A percentile compares a stretch with the other conserved stretches of the same genome.
Conservation (phyloP, 2,329 filamentous ascomycete genomes). For the Ascosphaera pollenicola region DNA sequence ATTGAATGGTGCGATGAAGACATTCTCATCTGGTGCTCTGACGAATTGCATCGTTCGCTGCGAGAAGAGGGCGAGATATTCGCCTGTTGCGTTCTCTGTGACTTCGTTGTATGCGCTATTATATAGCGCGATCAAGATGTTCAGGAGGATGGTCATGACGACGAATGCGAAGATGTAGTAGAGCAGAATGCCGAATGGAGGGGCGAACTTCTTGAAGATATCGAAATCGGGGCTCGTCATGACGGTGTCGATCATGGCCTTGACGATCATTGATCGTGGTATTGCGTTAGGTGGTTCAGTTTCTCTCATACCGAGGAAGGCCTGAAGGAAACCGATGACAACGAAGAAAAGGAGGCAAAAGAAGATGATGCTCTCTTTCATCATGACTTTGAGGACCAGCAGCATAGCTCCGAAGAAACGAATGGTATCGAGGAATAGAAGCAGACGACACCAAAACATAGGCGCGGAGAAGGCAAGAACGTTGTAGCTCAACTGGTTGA, state of each 20-base stretch:
- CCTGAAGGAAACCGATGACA: constrained; percentile 61
- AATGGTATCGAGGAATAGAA: constrained; percentile 83
- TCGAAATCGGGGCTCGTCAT: constrained; percentile 82
- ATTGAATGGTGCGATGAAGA: constrained; percentile 89
- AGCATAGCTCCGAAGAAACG: constrained; percentile 97
- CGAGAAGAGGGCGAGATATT: constrained; percentile 81
- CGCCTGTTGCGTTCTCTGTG: constrained; percentile 77
- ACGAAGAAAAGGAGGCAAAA: constrained; percentile 77
- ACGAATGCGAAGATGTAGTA: constrained; percentile 98
- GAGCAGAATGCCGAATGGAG: constrained; percentile 79
- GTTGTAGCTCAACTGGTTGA: constrained; percentile 75
- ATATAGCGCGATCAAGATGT: constrained; percentile 92
- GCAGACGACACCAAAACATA: constrained; percentile 86
- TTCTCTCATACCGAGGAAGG: constrained; percentile 77
- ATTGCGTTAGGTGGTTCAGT: constrained; percentile 44
- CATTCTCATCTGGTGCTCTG: constrained; percentile 90
- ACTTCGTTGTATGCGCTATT: constrained; percentile 94
- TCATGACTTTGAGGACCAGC: constrained; percentile 86
- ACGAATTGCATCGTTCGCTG: constrained; percentile 96
- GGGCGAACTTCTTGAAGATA: constrained; percentile 74
- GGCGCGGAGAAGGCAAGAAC: constrained; percentile 82
- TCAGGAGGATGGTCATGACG: constrained; percentile 72
- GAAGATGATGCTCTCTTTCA: constrained; percentile 88
- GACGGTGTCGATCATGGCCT: constrained; percentile 60
- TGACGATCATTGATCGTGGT: constrained; percentile 19